Base-by-base conservation (phyloP, 176 grass and related monocot genomes). In the Raddia guianensis region DNA sequence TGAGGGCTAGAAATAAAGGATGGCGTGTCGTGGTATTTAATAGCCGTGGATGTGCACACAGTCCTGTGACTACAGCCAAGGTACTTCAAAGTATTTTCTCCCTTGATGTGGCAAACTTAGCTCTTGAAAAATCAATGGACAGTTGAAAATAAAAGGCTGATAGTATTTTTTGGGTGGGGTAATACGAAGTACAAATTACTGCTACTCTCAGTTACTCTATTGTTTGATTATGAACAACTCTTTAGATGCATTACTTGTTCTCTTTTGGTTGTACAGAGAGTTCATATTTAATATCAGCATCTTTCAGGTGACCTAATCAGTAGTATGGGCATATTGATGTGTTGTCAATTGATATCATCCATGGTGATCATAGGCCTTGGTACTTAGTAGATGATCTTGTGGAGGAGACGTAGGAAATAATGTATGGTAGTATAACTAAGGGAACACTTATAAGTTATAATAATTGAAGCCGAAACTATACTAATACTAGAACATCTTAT, bases 21-120 rank as follows among this genome's bases (percentile, higher is more conserved):
- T 98, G 89, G 89, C 90, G 86, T 49, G 90, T 91, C 72, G 90
- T 93, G 56, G 81, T 98, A 74, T 95, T 98, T 66, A 98, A 98
- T 73, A 98, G 95, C 62, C 95, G 90, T 73, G 95, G 95, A 78
- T 98, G 95, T 89, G 95, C 75, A 64, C 20, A 76, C 46, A 98
- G 95, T 70, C 95, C 95, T 75, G 90, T 95, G 37, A 98, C 95
- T 33, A 95, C 95, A 67, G 83, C 95, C 46, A 90, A 95, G 92
- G 95, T 98, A 94, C 55, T 86, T 66, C n/a, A 2, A 82, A 57
- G 45, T 63, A 9, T 8, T 37, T 80, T 62, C 13, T 14, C 15
- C n/a, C 49, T 57, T 43, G 16, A 56, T 61, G 43, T 15, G 12
- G 1, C 16, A 69, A 54, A 57, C 27, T 79, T 54, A 58, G 9